Conservation (phyloP, 1,284 basidiomycete genomes). For the Pseudozyma pruni region DNA sequence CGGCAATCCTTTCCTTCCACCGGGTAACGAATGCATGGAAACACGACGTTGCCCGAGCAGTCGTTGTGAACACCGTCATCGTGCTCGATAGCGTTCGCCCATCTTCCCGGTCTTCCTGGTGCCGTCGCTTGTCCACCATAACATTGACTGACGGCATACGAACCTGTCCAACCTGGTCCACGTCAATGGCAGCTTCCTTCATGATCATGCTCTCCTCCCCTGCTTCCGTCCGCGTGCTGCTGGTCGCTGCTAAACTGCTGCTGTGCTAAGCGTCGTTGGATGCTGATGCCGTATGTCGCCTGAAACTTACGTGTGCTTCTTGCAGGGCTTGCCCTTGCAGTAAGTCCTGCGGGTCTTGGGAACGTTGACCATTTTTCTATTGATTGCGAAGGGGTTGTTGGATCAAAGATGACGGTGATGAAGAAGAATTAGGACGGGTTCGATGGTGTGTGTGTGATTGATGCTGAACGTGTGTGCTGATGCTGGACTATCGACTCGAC, state of each 20-base stretch:
- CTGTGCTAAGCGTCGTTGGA: conserved; percentile 1
- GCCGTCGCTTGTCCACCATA: too few species aligned
- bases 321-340: conserved; percentile 99
- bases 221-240: conserved; percentile 3
- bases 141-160: too few species aligned
- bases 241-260: neutral
- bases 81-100: too few species aligned
- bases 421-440: conserved; percentile 16
- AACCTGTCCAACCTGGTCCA: too few species aligned
- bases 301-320: conserved; percentile 89
- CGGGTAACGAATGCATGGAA: too few species aligned
- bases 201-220: too few species aligned
- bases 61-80: too few species aligned
- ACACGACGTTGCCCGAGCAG: too few species aligned
- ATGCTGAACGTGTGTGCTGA: neutral
- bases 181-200: too few species aligned
- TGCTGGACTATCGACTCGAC: neutral
- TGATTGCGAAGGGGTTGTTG: neutral
- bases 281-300: conserved; percentile 7
- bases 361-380: conserved; percentile 68
- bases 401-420: conserved; percentile 5
- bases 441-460: neutral
- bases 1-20: too few species aligned
- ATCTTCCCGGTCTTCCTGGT: too few species aligned
- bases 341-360: conserved; percentile 73